Evolutionary conservation across 768 basidiomycete genomes (phyloP), one percentile per base, ranked within the genome.

Genomic region (Hericium coralloides): DNA sequence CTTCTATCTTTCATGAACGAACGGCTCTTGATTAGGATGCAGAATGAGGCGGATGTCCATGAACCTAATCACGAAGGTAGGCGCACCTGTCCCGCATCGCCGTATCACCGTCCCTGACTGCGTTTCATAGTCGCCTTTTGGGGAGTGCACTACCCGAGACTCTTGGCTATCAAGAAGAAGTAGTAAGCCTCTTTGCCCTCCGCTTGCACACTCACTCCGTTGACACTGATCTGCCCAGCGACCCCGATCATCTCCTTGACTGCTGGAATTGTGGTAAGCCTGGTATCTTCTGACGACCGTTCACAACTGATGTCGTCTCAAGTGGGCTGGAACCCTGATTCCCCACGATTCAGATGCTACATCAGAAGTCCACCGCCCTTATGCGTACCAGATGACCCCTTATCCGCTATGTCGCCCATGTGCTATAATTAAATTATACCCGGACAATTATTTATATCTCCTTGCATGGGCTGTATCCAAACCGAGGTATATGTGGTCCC

Each of bases 31-130:
- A n/a, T 2, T n/a, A 4, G 43, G 43, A n/a, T 41, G 31, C 31
- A 77, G 77, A 79, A 78, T 55, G 78, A 79, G 59, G 75, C 76
- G 1, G 78, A 78, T 60, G 74, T 77, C 9, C 70, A 78, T 53
- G 76, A 79, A 57, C 74, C 75, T 12, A 74, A 77, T 57, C 67
- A 73, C 57, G 63, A 76, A 68, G 70, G 75, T 76, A 59, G 23
- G 59, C 47, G 31, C 31, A 31, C 5, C 20, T 17, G 5, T 31
- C 31, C 31, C 14, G 18, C 38, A 14, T 12, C 12, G 20, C 6
- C 36, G 3, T 20, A 37, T n/a, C 43, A 20, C 4, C 47, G 12
- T 53, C 26, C 53, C 12, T 22, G n/a, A 49, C 38, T 23, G 2
- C 36, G 55, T 3, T 39, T 45, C 31, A 9, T 53, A 76, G 72